These are phyloP conservation scores for Echites panduratus DNA, from an alignment of 257 asterid species.

Conservation along the genomic window DNA sequence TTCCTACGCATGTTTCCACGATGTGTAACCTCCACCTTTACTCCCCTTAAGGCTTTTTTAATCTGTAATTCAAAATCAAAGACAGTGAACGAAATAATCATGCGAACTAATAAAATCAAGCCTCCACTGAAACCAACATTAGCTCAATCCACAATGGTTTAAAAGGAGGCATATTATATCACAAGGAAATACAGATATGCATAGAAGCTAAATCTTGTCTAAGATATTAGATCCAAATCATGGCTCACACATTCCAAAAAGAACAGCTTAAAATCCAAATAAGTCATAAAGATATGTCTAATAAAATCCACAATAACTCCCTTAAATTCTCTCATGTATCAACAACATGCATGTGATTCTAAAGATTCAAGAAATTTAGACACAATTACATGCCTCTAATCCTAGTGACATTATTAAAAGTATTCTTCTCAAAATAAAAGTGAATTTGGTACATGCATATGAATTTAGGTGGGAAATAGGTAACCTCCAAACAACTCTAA, in stretches of 20 bases:
- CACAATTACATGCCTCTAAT: too few relatives aligned
- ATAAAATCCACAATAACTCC: neutral
- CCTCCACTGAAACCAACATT: neutral
- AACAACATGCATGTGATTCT: too few relatives aligned
- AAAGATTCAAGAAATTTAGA: too few relatives aligned
- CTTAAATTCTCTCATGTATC: too few relatives aligned
- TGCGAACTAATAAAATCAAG: neutral
- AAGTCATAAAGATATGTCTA: too few relatives aligned
- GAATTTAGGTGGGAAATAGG: neutral
- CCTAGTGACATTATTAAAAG: too few relatives aligned
- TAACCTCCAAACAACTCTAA: slow-evolving; percentile 13
- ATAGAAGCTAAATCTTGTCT: neutral
- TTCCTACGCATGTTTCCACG: slow-evolving; percentile 95
- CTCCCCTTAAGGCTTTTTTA: slow-evolving; percentile 92
- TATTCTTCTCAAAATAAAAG: too few relatives aligned
- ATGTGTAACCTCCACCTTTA: slow-evolving; percentile 94
- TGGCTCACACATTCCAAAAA: neutral
- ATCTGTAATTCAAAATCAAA: slow-evolving; percentile 39
- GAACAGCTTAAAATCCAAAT: neutral
- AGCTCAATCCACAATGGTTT: neutral
- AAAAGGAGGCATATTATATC: neutral
- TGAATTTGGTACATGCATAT: too few relatives aligned
- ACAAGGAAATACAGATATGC: neutral
- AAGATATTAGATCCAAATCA: neutral
- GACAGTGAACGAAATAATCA: neutral